Evolutionary conservation across 2,329 filamentous ascomycete species (phyloP).

Genomic region (Calonectria naviculata): DNA sequence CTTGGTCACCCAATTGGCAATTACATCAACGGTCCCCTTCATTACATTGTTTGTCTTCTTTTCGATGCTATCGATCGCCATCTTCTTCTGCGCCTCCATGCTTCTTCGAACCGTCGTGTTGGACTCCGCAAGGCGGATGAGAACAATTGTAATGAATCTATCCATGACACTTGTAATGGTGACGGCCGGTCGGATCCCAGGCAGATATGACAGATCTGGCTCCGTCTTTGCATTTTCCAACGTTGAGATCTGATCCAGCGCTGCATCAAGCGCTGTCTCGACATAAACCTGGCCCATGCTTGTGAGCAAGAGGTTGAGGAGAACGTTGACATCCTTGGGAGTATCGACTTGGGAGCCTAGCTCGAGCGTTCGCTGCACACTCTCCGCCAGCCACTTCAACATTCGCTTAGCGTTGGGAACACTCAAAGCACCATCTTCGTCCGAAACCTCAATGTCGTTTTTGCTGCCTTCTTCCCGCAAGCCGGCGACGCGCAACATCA

Average conservation of each 20-base stretch:
- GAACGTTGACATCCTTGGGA: slow-evolving; percentile 89
- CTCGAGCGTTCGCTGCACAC: slow-evolving; percentile 90
- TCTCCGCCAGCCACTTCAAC: slow-evolving; percentile 97
- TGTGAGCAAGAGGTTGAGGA: slow-evolving; percentile 84
- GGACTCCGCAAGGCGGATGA: slow-evolving; percentile 88
- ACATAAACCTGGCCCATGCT: slow-evolving; percentile 89
- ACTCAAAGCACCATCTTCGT: slow-evolving; percentile 87
- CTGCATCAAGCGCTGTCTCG: slow-evolving; percentile 75
- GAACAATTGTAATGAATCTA: slow-evolving; percentile 88
- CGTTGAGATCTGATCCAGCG: slow-evolving; percentile 76
- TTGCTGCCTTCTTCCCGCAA: slow-evolving; percentile 81
- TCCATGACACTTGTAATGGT: slow-evolving; percentile 94
- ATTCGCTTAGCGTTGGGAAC: slow-evolving; percentile 94
- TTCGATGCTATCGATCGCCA: slow-evolving; percentile 82
- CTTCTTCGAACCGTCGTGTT: slow-evolving; percentile 91
- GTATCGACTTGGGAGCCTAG: slow-evolving; percentile 89
- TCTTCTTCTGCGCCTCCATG: slow-evolving; percentile 85
- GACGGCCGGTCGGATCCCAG: slow-evolving; percentile 82
- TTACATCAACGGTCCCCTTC: slow-evolving; percentile 71
- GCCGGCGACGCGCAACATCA: slow-evolving; percentile 90
- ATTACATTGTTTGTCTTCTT: slow-evolving; percentile 78
- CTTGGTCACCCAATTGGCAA: slow-evolving; percentile 80
- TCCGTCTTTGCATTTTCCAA: slow-evolving; percentile 86
- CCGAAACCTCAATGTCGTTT: slow-evolving; percentile 89
- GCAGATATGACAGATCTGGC: slow-evolving; percentile 87